Percentiles rank a stretch among this genome's conserved stretches.
Conservation (phyloP, 495 filamentous ascomycete genomes). For the Xanthoparmelia taractica region DNA sequence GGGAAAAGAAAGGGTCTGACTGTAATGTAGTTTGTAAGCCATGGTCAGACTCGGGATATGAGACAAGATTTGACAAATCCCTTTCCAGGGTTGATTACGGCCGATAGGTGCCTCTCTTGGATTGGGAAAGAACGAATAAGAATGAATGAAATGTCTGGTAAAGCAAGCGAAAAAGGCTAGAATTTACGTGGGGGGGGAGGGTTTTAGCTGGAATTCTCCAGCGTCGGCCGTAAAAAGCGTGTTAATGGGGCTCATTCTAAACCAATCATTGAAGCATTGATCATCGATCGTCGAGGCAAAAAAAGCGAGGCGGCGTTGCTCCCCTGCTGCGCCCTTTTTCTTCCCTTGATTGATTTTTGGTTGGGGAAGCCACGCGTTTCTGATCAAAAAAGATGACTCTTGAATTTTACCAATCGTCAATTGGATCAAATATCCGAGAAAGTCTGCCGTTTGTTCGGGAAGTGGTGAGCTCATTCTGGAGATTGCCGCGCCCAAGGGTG, state of each 20-base stretch:
- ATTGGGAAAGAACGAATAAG: not conserved
- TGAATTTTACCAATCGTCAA: not conserved
- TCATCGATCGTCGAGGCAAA: constrained; percentile 4
- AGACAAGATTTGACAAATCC: not conserved
- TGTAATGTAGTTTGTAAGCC: too few species aligned
- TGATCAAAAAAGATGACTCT: too few species aligned
- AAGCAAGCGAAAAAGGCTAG: constrained; percentile 6
- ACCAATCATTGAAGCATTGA: not conserved
- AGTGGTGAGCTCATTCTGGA: constrained; percentile 5
- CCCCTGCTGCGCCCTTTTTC: not conserved
- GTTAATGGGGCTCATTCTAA: not conserved
- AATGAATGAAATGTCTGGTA: not conserved
- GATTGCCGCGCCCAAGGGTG: not conserved
- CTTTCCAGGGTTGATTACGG: too few species aligned
- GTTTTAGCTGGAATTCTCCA: not conserved
- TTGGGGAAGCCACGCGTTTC: not conserved
- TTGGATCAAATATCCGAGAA: not conserved
- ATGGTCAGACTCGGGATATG: not conserved
- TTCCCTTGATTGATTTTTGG: not conserved
- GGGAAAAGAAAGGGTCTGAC: too few species aligned
- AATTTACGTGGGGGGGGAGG: not conserved
- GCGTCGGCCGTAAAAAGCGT: not conserved
- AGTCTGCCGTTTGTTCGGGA: not conserved
- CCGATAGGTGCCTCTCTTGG: too few species aligned
- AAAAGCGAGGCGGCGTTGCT: constrained; percentile 4